phyloP scores from a whole-genome alignment of 1,284 basidiomycete genomes.

The Farysia itapuensis region DNA sequence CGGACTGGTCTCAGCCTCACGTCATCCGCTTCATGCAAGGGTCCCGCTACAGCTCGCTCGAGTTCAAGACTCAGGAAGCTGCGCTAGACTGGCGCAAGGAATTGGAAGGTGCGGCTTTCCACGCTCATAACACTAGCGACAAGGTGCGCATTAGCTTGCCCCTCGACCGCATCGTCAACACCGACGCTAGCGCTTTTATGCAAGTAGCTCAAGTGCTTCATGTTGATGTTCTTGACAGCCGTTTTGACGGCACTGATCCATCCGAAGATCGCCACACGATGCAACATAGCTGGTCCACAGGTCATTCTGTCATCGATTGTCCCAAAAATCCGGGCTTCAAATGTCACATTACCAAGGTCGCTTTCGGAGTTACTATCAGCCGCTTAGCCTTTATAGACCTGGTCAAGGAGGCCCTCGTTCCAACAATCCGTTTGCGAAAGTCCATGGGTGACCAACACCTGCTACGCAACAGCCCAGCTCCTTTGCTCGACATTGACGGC shows the following conservation, averaged over 20 bases:
- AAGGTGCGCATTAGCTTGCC: slow-evolving; percentile 47
- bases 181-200: slow-evolving; percentile 21
- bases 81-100: slow-evolving; percentile 43
- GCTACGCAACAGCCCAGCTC: slow-evolving; percentile 6
- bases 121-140: slow-evolving; percentile 35
- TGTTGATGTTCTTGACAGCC: slow-evolving; percentile 16
- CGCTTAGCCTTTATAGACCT: slow-evolving; percentile 20
- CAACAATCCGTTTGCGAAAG: background rate
- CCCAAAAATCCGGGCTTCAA: slow-evolving; percentile 30
- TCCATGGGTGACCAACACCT: slow-evolving; percentile 5
- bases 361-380: slow-evolving; percentile 17
- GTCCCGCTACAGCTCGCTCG: slow-evolving; percentile 25
- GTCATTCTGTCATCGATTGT: slow-evolving; percentile 9
- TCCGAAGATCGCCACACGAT: slow-evolving; percentile 9
- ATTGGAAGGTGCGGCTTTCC: slow-evolving; percentile 41
- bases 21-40: slow-evolving; percentile 36
- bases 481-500: slow-evolving; percentile 23
- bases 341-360: slow-evolving; percentile 24
- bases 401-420: slow-evolving; percentile 12
- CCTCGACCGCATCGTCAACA: slow-evolving; percentile 35
- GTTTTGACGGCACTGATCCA: slow-evolving; percentile 4
- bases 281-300: slow-evolving; percentile 16
- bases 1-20: slow-evolving; percentile 30
- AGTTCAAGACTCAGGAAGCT: slow-evolving; percentile 52
- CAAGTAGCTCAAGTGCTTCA: slow-evolving; percentile 37